Evolutionary conservation across 345 rosid species (phyloP).

Genomic region (Pelargonium nanum): DNA sequence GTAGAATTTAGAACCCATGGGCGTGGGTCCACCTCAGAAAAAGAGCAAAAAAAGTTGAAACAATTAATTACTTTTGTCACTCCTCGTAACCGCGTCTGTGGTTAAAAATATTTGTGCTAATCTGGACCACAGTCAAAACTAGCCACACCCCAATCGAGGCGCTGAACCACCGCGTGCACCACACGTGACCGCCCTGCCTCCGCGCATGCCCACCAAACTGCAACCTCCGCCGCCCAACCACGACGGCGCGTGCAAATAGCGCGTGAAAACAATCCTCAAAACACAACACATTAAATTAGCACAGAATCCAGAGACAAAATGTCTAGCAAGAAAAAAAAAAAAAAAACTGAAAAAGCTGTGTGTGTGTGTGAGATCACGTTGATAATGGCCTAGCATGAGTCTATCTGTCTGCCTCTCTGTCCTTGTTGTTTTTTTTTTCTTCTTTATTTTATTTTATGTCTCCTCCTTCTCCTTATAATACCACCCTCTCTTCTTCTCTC

Average conservation of each 20-base stretch:
- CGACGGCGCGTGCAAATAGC: neutral
- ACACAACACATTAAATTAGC: no score
- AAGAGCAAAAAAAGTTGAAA: neutral
- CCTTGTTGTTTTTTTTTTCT: slow-evolving; percentile 16
- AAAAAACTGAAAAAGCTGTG: no score
- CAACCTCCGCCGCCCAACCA: no score
- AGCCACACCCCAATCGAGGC: no score
- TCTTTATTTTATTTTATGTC: slow-evolving; percentile 16
- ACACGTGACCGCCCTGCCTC: no score
- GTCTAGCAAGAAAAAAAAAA: neutral
- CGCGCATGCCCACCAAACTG: no score
- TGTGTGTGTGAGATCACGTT: slow-evolving; percentile 36
- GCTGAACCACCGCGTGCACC: no score
- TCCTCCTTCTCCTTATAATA: slow-evolving; percentile 3
- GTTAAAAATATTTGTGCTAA: no score
- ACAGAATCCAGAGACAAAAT: neutral
- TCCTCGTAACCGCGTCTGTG: neutral
- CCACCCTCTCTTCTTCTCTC: slow-evolving; percentile 6
- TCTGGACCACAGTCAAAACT: no score
- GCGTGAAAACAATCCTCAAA: no score
- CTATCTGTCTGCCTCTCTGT: slow-evolving; percentile 61
- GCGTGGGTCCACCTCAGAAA: neutral
- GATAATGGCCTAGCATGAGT: slow-evolving; percentile 17
- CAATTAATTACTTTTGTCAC: neutral
- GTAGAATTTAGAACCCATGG: no score